Conservation (phyloP, 2,329 filamentous ascomycete species). For the Aspergillus unguis region DNA sequence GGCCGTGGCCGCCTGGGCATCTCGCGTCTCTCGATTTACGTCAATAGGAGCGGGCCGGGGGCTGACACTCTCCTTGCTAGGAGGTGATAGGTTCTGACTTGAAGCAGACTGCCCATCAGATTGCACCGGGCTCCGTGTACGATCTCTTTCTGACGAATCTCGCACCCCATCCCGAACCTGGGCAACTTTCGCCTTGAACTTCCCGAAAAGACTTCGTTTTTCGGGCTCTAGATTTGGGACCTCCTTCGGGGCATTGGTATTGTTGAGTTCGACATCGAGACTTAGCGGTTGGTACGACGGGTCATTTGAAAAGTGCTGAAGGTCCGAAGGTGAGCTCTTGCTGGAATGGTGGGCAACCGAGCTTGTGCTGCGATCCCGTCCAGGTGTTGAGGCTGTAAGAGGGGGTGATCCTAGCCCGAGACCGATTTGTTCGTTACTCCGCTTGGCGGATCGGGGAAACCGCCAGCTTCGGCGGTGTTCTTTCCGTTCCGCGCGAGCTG, state of each 20-base stretch:
- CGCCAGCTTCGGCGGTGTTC: conserved; percentile 72
- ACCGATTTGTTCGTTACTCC: conserved; percentile 53
- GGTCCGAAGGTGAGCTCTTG: conserved; percentile 46
- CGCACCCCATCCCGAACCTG: conserved; percentile 54
- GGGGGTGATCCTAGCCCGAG: conserved; percentile 43
- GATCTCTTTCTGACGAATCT: conserved; percentile 50
- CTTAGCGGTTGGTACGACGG: conserved; percentile 35
- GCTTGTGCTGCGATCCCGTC: conserved; percentile 64
- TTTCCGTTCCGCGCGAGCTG: conserved; percentile 54
- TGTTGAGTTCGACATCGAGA: conserved; percentile 39
- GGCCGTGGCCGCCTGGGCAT: conserved; percentile 23
- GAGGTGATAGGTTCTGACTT: conserved; percentile 36
- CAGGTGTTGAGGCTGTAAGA: conserved; percentile 60
- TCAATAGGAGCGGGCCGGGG: conserved; percentile 25
- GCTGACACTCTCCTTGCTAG: conserved; percentile 20
- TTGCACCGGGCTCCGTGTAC: conserved; percentile 51
- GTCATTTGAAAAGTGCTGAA: conserved; percentile 39
- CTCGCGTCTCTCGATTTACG: conserved; percentile 21
- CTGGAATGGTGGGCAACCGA: conserved; percentile 56
- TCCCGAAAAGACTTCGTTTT: conserved; percentile 61
- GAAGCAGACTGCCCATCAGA: conserved; percentile 34
- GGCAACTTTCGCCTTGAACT: conserved; percentile 62
- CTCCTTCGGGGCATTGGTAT: conserved; percentile 26
- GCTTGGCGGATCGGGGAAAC: conserved; percentile 56
- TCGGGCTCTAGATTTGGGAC: conserved; percentile 40